Base-by-base conservation (phyloP, 768 basidiomycete genomes). In the Termitomyces eurrhizus region DNA sequence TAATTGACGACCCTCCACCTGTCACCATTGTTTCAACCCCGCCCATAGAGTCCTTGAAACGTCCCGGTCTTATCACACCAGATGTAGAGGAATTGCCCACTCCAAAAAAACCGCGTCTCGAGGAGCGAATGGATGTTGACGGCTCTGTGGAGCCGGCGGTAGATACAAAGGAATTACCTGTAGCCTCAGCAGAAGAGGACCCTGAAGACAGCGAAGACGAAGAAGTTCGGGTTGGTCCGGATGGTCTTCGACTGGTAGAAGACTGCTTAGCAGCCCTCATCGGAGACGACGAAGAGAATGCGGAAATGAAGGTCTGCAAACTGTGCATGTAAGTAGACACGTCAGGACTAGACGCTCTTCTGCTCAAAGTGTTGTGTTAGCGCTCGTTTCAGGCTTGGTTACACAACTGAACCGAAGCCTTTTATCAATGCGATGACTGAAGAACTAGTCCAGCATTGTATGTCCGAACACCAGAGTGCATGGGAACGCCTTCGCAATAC, bases 251-350 rank as follows among this genome's bases (percentile, higher is more conserved):
- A 33, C 56, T 73, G n/a, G 68, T 74, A 33, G 64, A 73, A 26
- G 77, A 79, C 58, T 78, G 82, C 57, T 66, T 83, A 24, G 72
- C 72, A 57, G 76, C 75, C 12, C 72, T 85, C 29, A 77, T 84
- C 26, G 74, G 70, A 12, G 69, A 69, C 21, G 70, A 70, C 14
- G 72, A 72, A 5, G 65, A 68, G 9, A 67, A 69, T 42, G 69
- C 65, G 29, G 72, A 69, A 4, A 60, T 62, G 44, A 65, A 74
- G 41, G 74, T 73, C 45, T 87, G 86, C 59, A 73, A 67, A 52
- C 72, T 84, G 39, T 88, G 86, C 80, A 64, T 72, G 86, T 84
- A 57, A 70, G 85, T 77, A 53, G 41, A 54, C 16, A 58, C 52
- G 35, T 62, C 36, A 37, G 35, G 45, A 29, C n/a, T 39, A 11